Evolutionary conservation across 2,329 filamentous ascomycete genomes (phyloP), one percentile per base, ranked within the genome.

Genomic region (Daldinia sp.): DNA sequence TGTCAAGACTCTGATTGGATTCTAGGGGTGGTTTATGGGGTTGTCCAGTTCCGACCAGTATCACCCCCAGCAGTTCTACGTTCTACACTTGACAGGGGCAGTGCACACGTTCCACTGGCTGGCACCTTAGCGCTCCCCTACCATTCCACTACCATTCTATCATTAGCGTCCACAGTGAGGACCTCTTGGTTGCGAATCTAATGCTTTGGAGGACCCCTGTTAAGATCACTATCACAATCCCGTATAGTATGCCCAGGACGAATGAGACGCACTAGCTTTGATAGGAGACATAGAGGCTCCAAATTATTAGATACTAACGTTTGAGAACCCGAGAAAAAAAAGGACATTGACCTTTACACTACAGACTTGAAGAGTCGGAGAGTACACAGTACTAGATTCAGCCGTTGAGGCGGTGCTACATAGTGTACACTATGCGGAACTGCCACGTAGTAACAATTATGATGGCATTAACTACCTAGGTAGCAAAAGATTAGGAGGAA

Each of bases 41-140:
- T 59, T 46, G 7, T 30, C 63, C 46, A 63, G 57, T 56, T 48
- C 60, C 46, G 7, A 18, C 63, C 46, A 63, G 57, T 56, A 53
- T 62, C 46, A 58, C 50, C 67, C 65, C 67, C 54, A 59, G 55
- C 60, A 60, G 57, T 67, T 66, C 62, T 57, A 71, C 62, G 57
- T 67, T 66, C 62, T 54, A 71, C 62, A 65, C 41, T 35, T 35
- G 69, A 71, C 69, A 71, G 66, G 69, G 69, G 69, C 60, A 41
- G 50, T 67, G 63, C 66, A 69, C 63, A 59, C 60, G 64, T 67
- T 62, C 69, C 69, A 71, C 69, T 71, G 69, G 69, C 53, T 30
- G 59, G 26, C 58, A 50, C 56, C 1, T 70, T 70, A 70, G 68
- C 65, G 68, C 68, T 70, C 28, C 63, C 57, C 46, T 61, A 62